Conservation (phyloP, 192 early-diverging fungal species). For the Entrophospora sp. region DNA sequence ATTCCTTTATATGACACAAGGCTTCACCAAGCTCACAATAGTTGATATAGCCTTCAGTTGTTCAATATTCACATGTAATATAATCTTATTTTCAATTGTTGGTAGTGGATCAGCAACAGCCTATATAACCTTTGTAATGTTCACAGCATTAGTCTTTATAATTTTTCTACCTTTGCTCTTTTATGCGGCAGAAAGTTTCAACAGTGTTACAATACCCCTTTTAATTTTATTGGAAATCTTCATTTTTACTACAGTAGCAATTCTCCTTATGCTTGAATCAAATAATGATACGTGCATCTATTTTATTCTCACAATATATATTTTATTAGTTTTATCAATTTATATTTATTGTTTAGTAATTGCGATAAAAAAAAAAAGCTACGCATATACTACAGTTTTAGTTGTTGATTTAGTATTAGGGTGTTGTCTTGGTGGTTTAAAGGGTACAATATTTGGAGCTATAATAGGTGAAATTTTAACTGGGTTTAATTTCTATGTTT, state of each 20-base stretch:
- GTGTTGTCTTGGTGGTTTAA: background rate
- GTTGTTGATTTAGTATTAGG: background rate
- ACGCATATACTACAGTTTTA: background rate
- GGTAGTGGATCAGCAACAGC: background rate
- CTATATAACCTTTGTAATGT: background rate
- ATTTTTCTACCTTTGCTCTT: constrained; percentile 8
- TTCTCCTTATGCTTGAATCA: no score
- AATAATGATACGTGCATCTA: background rate
- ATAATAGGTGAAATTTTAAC: background rate
- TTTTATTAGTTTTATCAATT: background rate
- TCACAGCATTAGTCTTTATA: background rate
- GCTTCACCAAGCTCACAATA: constrained; percentile 1
- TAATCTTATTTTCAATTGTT: background rate
- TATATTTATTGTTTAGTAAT: background rate
- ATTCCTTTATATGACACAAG: constrained; percentile 9
- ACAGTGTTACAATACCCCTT: background rate
- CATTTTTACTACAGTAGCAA: no score
- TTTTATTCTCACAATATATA: no score
- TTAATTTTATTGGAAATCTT: background rate
- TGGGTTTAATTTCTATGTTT: background rate
- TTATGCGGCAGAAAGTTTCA: background rate
- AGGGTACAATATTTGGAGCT: background rate
- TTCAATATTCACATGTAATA: background rate
- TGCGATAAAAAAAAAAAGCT: background rate
- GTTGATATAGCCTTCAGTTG: background rate